phyloP scores from a whole-genome alignment of 2,329 filamentous ascomycete species.

The Cryphonectria nitschkei region DNA sequence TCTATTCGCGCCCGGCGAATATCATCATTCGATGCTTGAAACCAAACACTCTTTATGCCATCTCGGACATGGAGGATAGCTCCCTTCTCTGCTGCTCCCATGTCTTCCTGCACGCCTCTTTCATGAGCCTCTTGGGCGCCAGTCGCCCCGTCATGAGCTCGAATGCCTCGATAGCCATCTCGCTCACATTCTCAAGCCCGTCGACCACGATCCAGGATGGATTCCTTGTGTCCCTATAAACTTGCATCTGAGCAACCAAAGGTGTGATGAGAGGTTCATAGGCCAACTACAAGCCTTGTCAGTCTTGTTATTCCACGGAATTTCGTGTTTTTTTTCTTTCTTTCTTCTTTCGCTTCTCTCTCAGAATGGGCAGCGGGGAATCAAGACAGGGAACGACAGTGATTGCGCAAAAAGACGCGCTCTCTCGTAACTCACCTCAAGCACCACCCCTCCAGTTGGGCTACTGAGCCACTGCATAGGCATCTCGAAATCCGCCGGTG shows the following conservation, averaged over 20 bases:
- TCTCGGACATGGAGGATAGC: constrained; percentile 24
- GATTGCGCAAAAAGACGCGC: background rate
- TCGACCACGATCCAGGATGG: constrained; percentile 73
- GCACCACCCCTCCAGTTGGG: constrained; percentile 71
- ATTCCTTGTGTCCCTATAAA: constrained; percentile 50
- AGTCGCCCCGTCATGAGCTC: constrained; percentile 75
- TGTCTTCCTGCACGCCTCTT: constrained; percentile 54
- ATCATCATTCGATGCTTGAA: too few species aligned
- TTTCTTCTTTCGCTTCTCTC: background rate
- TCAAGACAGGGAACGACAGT: background rate
- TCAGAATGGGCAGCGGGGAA: background rate
- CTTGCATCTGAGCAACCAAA: constrained; percentile 67
- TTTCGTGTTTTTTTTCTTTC: background rate
- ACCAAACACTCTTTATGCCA: background rate
- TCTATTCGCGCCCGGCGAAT: background rate
- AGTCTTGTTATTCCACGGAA: constrained; percentile 7
- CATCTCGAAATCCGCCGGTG: constrained; percentile 70
- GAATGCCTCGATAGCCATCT: constrained; percentile 77
- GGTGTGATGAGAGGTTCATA: constrained; percentile 74
- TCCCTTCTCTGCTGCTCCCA: constrained; percentile 44
- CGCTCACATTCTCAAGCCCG: constrained; percentile 71
- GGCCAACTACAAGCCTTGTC: constrained; percentile 51
- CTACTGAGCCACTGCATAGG: constrained; percentile 71
- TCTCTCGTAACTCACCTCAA: constrained; percentile 52
- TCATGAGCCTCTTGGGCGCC: constrained; percentile 71